phyloP scores from a whole-genome alignment of 495 filamentous ascomycete species.

The Aspergillus steynii region DNA sequence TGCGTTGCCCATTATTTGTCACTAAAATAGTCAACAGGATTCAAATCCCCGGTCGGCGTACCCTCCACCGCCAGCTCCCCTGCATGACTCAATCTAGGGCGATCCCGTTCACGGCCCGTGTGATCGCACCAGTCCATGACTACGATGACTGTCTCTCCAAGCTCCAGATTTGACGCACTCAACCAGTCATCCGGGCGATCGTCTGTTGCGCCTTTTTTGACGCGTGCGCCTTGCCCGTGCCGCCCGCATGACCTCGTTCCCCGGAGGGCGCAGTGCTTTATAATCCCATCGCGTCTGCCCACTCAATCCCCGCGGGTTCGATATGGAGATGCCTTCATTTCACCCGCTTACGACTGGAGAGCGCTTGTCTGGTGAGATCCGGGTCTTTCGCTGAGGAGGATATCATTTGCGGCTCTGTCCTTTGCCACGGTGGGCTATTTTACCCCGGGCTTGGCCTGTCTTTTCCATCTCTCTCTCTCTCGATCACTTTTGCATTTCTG shows the following conservation, averaged over 20 bases:
- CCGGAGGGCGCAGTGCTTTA: slow-evolving; percentile 19
- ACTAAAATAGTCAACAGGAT: slow-evolving; percentile 3
- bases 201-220: slow-evolving; percentile 1
- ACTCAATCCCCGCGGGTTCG: background rate
- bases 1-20: slow-evolving; percentile 11
- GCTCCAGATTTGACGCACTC: background rate
- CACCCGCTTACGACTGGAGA: slow-evolving; percentile 8
- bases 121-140: slow-evolving; percentile 7
- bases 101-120: background rate
- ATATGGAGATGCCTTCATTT: slow-evolving; percentile 11
- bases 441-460: slow-evolving; percentile 2
- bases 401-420: slow-evolving; percentile 1
- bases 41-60: background rate
- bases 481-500: background rate
- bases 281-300: slow-evolving; percentile 6
- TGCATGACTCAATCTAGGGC: slow-evolving; percentile 15
- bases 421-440: background rate
- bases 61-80: background rate
- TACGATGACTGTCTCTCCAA: slow-evolving; percentile 5
- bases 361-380: slow-evolving; percentile 1
- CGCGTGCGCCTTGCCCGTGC: slow-evolving; percentile 29
- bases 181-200: slow-evolving; percentile 10
- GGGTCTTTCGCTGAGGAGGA: slow-evolving; percentile 15
- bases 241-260: slow-evolving; percentile 12
- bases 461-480: background rate